These are phyloP conservation scores for Pinus taeda DNA, from an alignment of 75 land plant species.

Conservation along the genomic window DNA sequence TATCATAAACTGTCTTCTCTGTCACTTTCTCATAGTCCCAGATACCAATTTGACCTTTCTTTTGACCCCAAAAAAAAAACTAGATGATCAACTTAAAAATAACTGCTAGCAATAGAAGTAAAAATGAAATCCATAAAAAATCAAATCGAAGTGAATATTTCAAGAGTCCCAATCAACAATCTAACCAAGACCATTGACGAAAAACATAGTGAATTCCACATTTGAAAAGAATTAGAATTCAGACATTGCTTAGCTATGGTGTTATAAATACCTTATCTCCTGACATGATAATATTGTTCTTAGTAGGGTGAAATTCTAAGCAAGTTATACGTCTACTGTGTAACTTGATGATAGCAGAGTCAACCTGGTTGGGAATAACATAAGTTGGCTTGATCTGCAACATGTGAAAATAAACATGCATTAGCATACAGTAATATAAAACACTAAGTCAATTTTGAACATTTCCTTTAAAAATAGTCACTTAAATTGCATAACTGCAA, in stretches of 20 bases:
- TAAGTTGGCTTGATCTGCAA: constrained; percentile 64
- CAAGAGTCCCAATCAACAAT: neutral
- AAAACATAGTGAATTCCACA: neutral
- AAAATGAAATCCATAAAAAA: neutral
- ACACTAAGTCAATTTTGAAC: no score
- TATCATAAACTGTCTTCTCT: constrained; percentile 76
- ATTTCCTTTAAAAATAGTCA: no score
- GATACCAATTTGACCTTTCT: constrained; percentile 97
- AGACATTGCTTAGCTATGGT: neutral
- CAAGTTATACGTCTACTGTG: constrained; percentile 90
- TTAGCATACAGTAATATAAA: neutral
- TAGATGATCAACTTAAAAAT: neutral
- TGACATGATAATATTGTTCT: constrained; percentile 71
- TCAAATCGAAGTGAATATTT: neutral
- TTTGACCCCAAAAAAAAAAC: constrained; percentile 5
- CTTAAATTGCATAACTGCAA: no score
- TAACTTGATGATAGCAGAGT: constrained; percentile 72
- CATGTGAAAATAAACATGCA: neutral
- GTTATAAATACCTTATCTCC: constrained; percentile 81
- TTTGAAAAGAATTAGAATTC: neutral
- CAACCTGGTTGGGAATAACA: constrained; percentile 76
- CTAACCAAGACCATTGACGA: neutral
- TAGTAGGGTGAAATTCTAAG: constrained; percentile 96
- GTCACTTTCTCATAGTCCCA: constrained; percentile 80
- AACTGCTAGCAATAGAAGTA: neutral